Evolutionary conservation across 176 grass and related monocot genomes (phyloP).

Genomic region (Carex littledalei): DNA sequence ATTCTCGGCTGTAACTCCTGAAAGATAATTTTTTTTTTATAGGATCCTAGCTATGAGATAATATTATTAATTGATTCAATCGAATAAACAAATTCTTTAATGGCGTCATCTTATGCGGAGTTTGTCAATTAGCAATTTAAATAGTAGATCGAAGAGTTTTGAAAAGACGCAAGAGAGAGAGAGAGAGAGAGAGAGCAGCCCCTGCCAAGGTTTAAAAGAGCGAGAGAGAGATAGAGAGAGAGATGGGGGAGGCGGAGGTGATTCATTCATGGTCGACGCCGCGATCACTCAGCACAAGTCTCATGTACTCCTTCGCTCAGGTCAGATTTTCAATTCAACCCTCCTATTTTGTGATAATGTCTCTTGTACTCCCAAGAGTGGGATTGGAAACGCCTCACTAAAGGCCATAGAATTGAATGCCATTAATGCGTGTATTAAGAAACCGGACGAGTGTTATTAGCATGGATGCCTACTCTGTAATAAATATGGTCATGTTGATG

Average conservation of each 20-base stretch:
- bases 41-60: background rate
- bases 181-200: background rate
- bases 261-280: slow-evolving; percentile 95
- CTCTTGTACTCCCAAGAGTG: background rate
- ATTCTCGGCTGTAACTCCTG: background rate
- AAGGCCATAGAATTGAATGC: background rate
- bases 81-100: background rate
- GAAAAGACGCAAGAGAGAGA: background rate
- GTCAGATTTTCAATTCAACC: slow-evolving; percentile 22
- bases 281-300: slow-evolving; percentile 93
- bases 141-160: background rate
- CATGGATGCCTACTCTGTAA: background rate
- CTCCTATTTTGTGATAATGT: background rate
- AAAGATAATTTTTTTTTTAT: background rate
- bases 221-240: slow-evolving; percentile 22
- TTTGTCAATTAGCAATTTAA: background rate
- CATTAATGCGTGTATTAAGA: background rate
- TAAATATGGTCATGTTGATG: background rate
- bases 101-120: background rate
- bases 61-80: background rate
- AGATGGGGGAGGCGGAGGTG: slow-evolving; percentile 45
- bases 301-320: slow-evolving; percentile 99
- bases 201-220: slow-evolving; percentile 12
- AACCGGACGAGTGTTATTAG: background rate
- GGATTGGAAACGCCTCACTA: background rate